Conservation (phyloP, 1,139 yeast genomes). For the Kodamaea sp. region DNA sequence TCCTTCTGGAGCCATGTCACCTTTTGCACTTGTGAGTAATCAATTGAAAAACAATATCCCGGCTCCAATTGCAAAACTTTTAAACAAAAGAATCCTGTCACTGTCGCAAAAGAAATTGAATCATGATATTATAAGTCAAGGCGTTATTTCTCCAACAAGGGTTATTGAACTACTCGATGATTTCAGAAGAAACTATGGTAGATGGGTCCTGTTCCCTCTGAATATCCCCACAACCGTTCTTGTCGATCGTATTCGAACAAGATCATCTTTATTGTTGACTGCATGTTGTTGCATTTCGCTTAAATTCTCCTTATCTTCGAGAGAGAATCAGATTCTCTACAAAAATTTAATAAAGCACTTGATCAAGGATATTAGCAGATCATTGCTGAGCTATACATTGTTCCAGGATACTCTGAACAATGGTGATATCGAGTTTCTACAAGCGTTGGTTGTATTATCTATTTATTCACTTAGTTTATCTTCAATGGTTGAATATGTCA, state of each 20-base stretch:
- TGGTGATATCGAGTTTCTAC: constrained; percentile 55
- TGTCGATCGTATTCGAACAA: constrained; percentile 47
- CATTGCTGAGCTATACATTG: constrained; percentile 31
- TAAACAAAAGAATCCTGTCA: constrained; percentile 23
- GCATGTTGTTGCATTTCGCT: constrained; percentile 62
- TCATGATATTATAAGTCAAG: constrained; percentile 46
- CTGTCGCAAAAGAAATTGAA: constrained; percentile 5
- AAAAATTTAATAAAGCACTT: constrained; percentile 28
- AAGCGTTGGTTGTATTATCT: constrained; percentile 58
- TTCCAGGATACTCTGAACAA: constrained; percentile 12
- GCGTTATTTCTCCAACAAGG: constrained; percentile 49
- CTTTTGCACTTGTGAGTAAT: constrained; percentile 45
- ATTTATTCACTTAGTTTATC: constrained; percentile 60
- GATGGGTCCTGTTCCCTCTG: constrained; percentile 76
- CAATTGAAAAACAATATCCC: constrained; percentile 36
- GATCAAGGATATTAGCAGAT: constrained; percentile 41
- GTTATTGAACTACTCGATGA: constrained; percentile 50
- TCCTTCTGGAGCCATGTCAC: constrained; percentile 43
- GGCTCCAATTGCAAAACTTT: constrained; percentile 40
- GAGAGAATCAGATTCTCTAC: constrained; percentile 26
- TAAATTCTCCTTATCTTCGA: constrained; percentile 37
- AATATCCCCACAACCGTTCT: constrained; percentile 47
- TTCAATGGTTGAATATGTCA: constrained; percentile 30
- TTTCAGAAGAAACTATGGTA: constrained; percentile 65
- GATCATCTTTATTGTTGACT: constrained; percentile 62